A percentile compares a stretch with the other conserved stretches of the same genome.
Conservation (phyloP, 164 flowering plant genomes). For the Kalanchoe fedtschenkoi region DNA sequence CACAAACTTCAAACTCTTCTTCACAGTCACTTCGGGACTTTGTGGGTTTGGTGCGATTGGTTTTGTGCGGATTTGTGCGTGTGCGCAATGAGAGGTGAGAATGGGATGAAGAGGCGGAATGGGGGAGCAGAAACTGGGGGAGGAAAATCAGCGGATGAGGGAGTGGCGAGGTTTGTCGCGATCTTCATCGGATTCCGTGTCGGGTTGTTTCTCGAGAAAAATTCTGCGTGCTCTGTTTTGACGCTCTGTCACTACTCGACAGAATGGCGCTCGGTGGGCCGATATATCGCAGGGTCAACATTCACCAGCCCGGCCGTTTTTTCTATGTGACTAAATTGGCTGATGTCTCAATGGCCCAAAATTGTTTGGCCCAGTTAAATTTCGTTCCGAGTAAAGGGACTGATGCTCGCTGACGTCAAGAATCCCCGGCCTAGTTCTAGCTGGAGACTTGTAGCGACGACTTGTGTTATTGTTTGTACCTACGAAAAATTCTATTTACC, state of each 20-base stretch:
- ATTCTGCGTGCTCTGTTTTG: too few relatives aligned
- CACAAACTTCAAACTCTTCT: not conserved
- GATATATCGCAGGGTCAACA: not conserved
- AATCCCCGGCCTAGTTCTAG: too few relatives aligned
- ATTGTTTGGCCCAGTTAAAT: too few relatives aligned
- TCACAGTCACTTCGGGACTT: not conserved
- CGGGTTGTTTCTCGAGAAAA: not conserved
- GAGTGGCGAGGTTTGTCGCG: slow-evolving; percentile 1
- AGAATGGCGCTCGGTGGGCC: not conserved
- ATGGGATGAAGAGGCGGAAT: not conserved
- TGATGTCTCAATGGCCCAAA: too few relatives aligned
- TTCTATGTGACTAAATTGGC: too few relatives aligned
- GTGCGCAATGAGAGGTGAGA: not conserved
- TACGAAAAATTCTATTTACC: too few relatives aligned
- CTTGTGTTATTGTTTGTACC: too few relatives aligned
- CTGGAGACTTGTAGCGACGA: too few relatives aligned
- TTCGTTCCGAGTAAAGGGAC: too few relatives aligned
- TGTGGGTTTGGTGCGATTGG: not conserved
- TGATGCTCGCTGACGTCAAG: too few relatives aligned
- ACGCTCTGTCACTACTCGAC: not conserved
- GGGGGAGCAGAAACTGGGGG: not conserved
- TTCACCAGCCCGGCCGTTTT: too few relatives aligned
- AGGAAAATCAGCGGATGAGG: not conserved
- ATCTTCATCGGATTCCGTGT: not conserved
- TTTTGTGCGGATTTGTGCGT: not conserved